Base-by-base conservation (phyloP, 2,329 filamentous ascomycete genomes). In the Pseudonectria buxi region DNA sequence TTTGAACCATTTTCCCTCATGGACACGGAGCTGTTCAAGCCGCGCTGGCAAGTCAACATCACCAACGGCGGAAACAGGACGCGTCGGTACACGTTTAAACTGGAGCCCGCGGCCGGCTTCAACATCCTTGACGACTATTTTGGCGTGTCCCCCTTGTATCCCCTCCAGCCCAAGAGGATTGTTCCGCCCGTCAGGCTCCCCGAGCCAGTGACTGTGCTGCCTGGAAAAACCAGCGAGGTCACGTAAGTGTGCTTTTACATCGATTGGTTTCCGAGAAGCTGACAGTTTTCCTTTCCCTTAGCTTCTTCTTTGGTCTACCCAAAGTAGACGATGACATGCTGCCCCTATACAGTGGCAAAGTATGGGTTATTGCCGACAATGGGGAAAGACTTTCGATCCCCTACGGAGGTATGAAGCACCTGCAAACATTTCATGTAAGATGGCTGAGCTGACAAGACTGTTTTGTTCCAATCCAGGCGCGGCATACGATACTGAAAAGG, bases 1-100 rank as follows among this genome's bases (percentile, higher is more conserved):
- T 67, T 62, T 11, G 58, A 63, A 22, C 63, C 65, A 9, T 65
- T 75, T 30, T 59, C 65, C 10, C 62, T 75, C 36, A 69, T 67
- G 33, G 72, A 75, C 37, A 72, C 68, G 1, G 56, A 63, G 28
- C 43, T 66, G 34, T 69, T 74, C 39, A 44, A 45, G 10, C 39
- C 53, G 2, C 38, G 40, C 4, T 65, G 64, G 52, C 44, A 36
- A 0, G 49, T 63, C 14, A 49, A 54, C 26, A 62, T 76, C 34
- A 65, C 58, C 14, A 75, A 76, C 46, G 57, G 54, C 12, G 68
- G 58, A 15, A 51, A 51, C 16, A 53, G 55, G 15, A 51, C 56
- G 3, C 52, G 66, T 11, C 55, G 57, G 3, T 74, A 73, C 46
- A 56, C 47, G 1, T 60, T 68, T 31, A 48, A 54, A 16, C 39